A percentile compares a stretch with the other conserved stretches of the same genome.
Conservation (phyloP, 805 yeast genomes). For the Clavispora carvajalis region DNA sequence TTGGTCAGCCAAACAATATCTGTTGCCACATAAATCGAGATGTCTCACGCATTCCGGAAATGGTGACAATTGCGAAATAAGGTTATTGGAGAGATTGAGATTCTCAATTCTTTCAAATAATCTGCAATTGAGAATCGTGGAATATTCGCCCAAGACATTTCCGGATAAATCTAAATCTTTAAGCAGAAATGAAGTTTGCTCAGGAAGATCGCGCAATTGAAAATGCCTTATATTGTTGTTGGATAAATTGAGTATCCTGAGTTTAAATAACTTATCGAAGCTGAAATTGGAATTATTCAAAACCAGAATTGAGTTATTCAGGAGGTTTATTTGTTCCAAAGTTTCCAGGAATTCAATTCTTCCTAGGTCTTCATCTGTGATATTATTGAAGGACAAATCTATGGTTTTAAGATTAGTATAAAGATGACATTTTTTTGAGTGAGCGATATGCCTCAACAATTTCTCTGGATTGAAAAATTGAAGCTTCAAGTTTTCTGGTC, state of each 20-base stretch:
- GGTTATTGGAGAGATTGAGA: slow-evolving; percentile 23
- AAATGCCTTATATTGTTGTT: slow-evolving; percentile 19
- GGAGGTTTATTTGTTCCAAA: slow-evolving; percentile 19
- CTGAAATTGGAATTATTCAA: slow-evolving; percentile 15
- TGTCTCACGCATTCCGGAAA: slow-evolving; percentile 12
- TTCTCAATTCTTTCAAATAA: slow-evolving; percentile 11
- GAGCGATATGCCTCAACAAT: slow-evolving; percentile 9
- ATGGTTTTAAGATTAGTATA: slow-evolving; percentile 14
- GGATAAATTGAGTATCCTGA: slow-evolving; percentile 16
- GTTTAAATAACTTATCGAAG: slow-evolving; percentile 9
- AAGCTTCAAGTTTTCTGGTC: slow-evolving; percentile 13
- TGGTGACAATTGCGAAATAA: slow-evolving; percentile 11
- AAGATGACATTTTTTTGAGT: slow-evolving; percentile 4
- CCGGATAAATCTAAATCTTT: slow-evolving; percentile 19
- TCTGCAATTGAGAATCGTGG: slow-evolving; percentile 3
- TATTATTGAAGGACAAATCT: slow-evolving; percentile 25
- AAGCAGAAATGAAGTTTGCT: slow-evolving; percentile 5
- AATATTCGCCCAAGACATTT: slow-evolving; percentile 16
- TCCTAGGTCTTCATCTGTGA: slow-evolving; percentile 16
- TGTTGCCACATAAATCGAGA: slow-evolving; percentile 21
- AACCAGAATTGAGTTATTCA: slow-evolving; percentile 21
- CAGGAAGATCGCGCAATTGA: not conserved
- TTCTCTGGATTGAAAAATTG: slow-evolving; percentile 16
- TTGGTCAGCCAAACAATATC: slow-evolving; percentile 3
- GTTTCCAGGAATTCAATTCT: slow-evolving; percentile 16